These are phyloP conservation scores for Fusarium sp. DNA, from an alignment of 2,329 filamentous ascomycete species.

Conservation along the genomic window DNA sequence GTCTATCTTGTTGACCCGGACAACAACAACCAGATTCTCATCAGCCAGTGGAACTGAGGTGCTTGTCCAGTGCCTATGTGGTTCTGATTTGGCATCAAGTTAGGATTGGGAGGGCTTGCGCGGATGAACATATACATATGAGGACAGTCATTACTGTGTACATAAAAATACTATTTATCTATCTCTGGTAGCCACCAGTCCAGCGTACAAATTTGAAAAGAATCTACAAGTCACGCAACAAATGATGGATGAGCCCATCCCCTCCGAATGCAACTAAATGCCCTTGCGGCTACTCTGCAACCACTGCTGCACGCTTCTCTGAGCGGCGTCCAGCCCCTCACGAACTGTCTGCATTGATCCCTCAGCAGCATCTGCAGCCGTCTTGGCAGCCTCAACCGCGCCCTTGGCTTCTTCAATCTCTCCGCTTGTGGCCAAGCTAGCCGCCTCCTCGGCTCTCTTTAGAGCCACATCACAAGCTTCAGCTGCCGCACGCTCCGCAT, in stretches of 20 bases:
- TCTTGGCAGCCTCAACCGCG: slow-evolving; percentile 16
- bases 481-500: slow-evolving; percentile 13
- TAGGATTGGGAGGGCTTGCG: not conserved
- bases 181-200: too few species aligned
- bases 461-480: slow-evolving; percentile 22
- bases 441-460: slow-evolving; percentile 23
- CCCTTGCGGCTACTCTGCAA: slow-evolving; percentile 27
- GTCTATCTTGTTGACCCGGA: slow-evolving; percentile 21
- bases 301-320: slow-evolving; percentile 31
- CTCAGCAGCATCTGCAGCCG: slow-evolving; percentile 19
- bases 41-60: slow-evolving; percentile 17
- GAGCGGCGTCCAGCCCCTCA: slow-evolving; percentile 23
- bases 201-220: too few species aligned
- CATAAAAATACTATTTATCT: too few species aligned
- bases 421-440: slow-evolving; percentile 18
- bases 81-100: too few species aligned
- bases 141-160: too few species aligned
- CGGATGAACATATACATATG: too few species aligned
- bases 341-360: slow-evolving; percentile 14
- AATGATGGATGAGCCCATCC: too few species aligned
- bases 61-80: too few species aligned
- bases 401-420: slow-evolving; percentile 18
- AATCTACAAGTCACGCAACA: too few species aligned
- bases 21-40: slow-evolving; percentile 6
- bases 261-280: not conserved